Evolutionary conservation across 352 stramenopile species (phyloP), one percentile per base, ranked within the genome.

Genomic region (Globisporangium solare): DNA sequence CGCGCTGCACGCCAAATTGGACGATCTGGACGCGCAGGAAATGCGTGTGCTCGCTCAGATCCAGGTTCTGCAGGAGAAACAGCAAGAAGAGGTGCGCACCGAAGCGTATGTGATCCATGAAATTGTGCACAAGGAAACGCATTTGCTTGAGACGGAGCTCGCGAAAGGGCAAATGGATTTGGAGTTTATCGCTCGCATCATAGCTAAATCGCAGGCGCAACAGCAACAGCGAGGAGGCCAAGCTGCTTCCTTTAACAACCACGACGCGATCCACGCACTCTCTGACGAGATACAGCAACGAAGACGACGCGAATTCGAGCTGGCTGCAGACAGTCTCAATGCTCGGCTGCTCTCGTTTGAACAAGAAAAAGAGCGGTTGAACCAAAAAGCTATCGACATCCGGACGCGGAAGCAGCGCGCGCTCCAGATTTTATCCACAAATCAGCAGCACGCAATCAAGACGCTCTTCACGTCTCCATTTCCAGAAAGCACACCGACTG

Each of bases 401-500:
- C 60, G 66, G 12, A 58, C 58, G 13, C 70, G 58, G 1, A 82
- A 80, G 50, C 71, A 85, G 50, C 70, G 58, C 27, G 77, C 74
- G 14, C 57, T 88, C 2, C 61, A 88, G 46, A 74, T 86, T 10
- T 63, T 88, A 20, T 79, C 74, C n/a, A 67, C 68, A 7, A 83
- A 83, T 54, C 77, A 88, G 39, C 77, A 88, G 20, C 15, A 67
- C 3, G 71, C 74, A 5, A 73, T 88, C 50, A 68, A 76, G 46
- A 66, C 51, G 0, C 86, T 84, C 60, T 86, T 79, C 31, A 52
- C 61, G 5, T 56, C 63, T 13, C 50, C 62, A n/a, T 46, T 32
- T 20, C 37, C 32, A 6, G 42, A 39, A 35, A 17, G 20, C 6
- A 24, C 10, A 12, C 6, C 32, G 18, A 17, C n/a, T 17, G 14